Evolutionary conservation across 2,329 filamentous ascomycete species (phyloP), one percentile per base, ranked within the genome.

Genomic region (Botrytis fragariae): DNA sequence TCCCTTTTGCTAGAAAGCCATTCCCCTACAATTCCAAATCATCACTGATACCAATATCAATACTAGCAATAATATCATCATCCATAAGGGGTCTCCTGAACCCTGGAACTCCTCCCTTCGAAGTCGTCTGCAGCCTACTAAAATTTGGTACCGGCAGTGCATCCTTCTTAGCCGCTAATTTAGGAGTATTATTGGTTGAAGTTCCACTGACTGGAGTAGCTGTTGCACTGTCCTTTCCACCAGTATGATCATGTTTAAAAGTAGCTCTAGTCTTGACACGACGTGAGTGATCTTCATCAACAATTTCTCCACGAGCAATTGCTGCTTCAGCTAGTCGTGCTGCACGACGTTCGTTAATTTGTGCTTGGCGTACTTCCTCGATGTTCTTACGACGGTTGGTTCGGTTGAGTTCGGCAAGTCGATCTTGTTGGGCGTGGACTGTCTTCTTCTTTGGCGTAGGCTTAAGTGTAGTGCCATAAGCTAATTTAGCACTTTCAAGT

Each of bases 21-120:
- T 39, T n/a, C 16, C 32, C n/a, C 39, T 54, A 73, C 62, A 73
- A n/a, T 18, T 74, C 78, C 60, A 81, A 70, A 77, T 97, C 94
- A 78, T 97, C 91, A 78, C 98, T 95, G 81, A 98, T 94, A 42
- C 94, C 95, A 78, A 98, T 84, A 81, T 98, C 96, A 85, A 98
- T 85, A 39, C 90, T 88, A 1, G 92, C 94, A 82, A 98, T 95
- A 72, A 98, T 92, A 80, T 98, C 96, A 80, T 98, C 96, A 75
- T 97, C 95, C 85, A 92, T 92, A 73, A 94, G 88, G 44, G 92
- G 91, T 83, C 93, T 91, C 79, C 95, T 93, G 67, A 94, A 92
- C 20, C 90, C 90, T 4, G 89, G 87, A 74, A 91, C 82, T 20
- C 82, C 81, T 78, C 88, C 89, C 82, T 88, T 89, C 65, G 75